Conservation (phyloP, 1,284 basidiomycete genomes). For the Thelephora terrestris region DNA sequence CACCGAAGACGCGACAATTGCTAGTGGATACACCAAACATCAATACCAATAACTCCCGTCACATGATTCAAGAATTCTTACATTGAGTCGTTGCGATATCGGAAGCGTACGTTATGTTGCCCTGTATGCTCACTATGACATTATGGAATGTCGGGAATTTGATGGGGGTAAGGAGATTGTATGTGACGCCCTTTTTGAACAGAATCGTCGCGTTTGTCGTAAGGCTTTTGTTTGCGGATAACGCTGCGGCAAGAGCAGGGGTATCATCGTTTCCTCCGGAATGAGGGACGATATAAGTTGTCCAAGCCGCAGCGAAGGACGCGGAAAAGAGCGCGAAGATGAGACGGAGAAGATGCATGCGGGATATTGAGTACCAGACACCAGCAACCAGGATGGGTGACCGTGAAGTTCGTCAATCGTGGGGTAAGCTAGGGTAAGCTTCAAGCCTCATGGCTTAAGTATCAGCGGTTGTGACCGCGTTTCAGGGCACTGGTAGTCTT, state of each 20-base stretch:
- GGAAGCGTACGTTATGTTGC: slow-evolving; percentile 45
- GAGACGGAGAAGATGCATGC: no score
- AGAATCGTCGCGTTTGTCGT: slow-evolving; percentile 41
- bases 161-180: slow-evolving; percentile 50
- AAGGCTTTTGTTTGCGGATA: slow-evolving; percentile 27
- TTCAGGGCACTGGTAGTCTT: no score
- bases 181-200: slow-evolving; percentile 43
- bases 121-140: slow-evolving; percentile 46
- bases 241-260: slow-evolving; percentile 32
- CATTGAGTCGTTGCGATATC: slow-evolving; percentile 47
- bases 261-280: slow-evolving; percentile 38
- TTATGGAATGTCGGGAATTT: slow-evolving; percentile 45
- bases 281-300: slow-evolving; percentile 43
- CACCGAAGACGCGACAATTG: slow-evolving; percentile 24
- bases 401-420: no score
- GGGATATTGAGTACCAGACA: no score
- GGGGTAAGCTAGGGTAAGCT: no score
- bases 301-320: slow-evolving; percentile 26
- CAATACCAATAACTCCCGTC: not conserved
- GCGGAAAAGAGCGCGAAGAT: no score
- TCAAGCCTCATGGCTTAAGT: no score
- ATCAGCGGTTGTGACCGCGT: no score
- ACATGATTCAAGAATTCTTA: slow-evolving; percentile 14
- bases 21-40: slow-evolving; percentile 15
- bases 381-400: no score